Evolutionary conservation across 2,329 filamentous ascomycete species (phyloP), one percentile per base, ranked within the genome.

Genomic region (Fusarium pininemorale): DNA sequence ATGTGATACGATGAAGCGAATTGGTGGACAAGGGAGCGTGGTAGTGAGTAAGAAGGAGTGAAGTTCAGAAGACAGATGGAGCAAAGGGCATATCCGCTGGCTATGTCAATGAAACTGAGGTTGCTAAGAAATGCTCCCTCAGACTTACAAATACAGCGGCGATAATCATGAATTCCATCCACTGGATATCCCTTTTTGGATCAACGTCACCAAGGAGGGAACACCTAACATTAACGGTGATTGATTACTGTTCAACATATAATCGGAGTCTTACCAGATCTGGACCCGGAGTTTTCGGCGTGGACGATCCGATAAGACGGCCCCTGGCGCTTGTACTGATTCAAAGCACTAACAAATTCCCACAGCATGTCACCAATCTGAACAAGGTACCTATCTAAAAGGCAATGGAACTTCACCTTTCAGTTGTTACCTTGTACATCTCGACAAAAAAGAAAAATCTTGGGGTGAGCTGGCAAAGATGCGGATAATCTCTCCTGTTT

Each of bases 251-350:
- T 28, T 59, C 22, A 42, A 28, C 51, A 66, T 38, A 53, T 59
- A 24, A 61, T 51, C 30, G 59, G 59, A 42, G 48, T 58, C 60
- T 63, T 50, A 38, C 59, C 59, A 22, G 38, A 65, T 63, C 62
- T 63, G 59, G 63, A 48, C 48, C 55, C 73, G 72, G 73, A 75
- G 70, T 66, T 72, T 70, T 75, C 73, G 73, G 73, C 69, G 73
- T 57, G 55, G 16, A 38, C 38, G 37, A 44, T 63, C 73, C 73
- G 73, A 72, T 15, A 44, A 15, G 35, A 41, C 37, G 30, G 26
- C 75, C 75, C 75, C 70, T 77, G 73, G 59, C 71, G 61, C 75
- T 77, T 75, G 63, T 60, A 71, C 63, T 42, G 51, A 77, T 65
- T 56, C 50, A 50, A 53, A 61, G 56, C 75, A 74, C 75, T 73